These are phyloP conservation scores for Zoysia japonica DNA, from an alignment of 176 grass and related monocot genomes.

Conservation along the genomic window DNA sequence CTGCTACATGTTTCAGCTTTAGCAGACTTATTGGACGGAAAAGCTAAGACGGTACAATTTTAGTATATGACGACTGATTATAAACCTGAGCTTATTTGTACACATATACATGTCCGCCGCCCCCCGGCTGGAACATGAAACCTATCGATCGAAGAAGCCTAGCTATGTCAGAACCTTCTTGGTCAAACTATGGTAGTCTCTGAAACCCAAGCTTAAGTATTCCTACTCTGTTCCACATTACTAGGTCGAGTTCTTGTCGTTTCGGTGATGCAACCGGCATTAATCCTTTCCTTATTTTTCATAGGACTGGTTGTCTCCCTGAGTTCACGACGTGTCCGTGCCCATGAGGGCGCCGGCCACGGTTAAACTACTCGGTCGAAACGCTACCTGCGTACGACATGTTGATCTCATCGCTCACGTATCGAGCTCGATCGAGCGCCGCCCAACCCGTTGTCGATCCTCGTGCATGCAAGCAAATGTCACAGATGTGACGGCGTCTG, in stretches of 20 bases:
- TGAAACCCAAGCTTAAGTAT: neutral
- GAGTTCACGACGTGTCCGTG: too few relatives aligned
- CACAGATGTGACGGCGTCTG: neutral
- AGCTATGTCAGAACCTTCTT: neutral
- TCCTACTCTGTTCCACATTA: neutral
- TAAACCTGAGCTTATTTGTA: too few relatives aligned
- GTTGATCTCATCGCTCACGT: neutral
- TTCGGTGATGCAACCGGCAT: neutral
- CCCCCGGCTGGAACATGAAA: conserved; percentile 11
- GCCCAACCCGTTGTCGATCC: neutral
- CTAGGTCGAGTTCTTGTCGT: neutral
- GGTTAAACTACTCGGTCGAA: neutral
- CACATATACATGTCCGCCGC: too few relatives aligned
- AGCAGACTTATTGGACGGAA: too few relatives aligned
- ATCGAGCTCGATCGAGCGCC: neutral
- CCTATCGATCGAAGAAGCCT: neutral
- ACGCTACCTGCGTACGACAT: neutral
- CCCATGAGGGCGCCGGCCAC: neutral
- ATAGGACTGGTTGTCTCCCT: neutral
- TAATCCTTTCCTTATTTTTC: neutral
- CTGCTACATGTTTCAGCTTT: too few relatives aligned
- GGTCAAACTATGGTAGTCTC: neutral
- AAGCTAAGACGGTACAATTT: too few relatives aligned
- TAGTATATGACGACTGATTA: neutral
- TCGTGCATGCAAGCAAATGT: neutral